Conservation (phyloP, 2,329 filamentous ascomycete genomes). For the Cryphonectria naterciae region DNA sequence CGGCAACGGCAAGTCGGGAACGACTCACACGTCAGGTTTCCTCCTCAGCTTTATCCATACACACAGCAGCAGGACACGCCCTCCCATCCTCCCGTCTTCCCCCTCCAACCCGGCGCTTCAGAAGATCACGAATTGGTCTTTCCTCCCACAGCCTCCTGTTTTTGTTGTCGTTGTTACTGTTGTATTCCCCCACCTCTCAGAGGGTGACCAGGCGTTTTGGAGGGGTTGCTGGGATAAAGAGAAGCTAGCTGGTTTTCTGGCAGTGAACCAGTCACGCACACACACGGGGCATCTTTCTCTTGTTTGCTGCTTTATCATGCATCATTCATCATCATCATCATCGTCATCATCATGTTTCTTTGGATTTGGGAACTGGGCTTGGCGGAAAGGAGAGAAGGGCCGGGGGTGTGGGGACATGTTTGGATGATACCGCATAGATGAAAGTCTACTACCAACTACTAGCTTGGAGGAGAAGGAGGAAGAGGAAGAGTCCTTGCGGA, state of each 20-base stretch:
- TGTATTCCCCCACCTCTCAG: no score
- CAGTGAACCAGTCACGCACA: neutral
- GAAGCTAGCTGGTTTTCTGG: neutral
- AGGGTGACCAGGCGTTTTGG: neutral
- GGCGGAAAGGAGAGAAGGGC: neutral
- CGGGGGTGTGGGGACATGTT: neutral
- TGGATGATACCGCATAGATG: conserved; percentile 19
- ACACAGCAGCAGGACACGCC: neutral
- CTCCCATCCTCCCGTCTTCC: neutral
- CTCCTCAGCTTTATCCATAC: neutral
- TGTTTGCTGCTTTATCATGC: neutral
- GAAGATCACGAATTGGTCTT: neutral
- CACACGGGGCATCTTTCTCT: neutral
- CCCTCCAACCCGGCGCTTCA: neutral
- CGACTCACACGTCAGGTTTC: neutral
- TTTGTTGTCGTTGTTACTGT: no score
- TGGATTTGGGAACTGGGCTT: neutral
- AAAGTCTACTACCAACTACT: conserved; percentile 2
- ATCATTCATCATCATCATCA: neutral
- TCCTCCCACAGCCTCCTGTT: no score
- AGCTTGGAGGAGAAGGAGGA: neutral
- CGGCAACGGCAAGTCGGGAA: neutral
- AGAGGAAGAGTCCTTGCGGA: neutral
- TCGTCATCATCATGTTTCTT: neutral
- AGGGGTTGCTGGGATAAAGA: neutral